Conservation (phyloP, 495 filamentous ascomycete species). For the Penicillium fimorum region DNA sequence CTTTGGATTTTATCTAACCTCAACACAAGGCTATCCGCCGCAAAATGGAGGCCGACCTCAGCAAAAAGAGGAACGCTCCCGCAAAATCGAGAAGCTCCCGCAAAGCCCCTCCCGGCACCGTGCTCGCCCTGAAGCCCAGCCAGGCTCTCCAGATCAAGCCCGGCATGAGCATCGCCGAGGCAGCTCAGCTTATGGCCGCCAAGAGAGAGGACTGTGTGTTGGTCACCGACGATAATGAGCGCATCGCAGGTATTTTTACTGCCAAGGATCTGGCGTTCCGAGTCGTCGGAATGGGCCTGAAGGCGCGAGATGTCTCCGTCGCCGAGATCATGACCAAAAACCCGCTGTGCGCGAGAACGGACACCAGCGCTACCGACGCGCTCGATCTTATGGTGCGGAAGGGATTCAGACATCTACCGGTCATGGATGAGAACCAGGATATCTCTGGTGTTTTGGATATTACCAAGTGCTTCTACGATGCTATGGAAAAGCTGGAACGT, state of each 20-base stretch:
- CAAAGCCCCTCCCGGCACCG: slow-evolving; percentile 93
- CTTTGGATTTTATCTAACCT: slow-evolving; percentile 1
- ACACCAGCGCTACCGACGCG: slow-evolving; percentile 97
- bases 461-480: slow-evolving; percentile 99
- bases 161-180: slow-evolving; percentile 87
- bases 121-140: slow-evolving; percentile 91
- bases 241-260: slow-evolving; percentile 97
- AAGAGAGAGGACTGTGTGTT: slow-evolving; percentile 99
- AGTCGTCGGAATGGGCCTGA: slow-evolving; percentile 90
- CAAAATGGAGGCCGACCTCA: slow-evolving; percentile 96
- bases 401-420: slow-evolving; percentile 94
- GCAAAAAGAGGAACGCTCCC: slow-evolving; percentile 85
- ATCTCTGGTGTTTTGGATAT: slow-evolving; percentile 98
- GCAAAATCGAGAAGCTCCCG: slow-evolving; percentile 75
- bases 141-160: slow-evolving; percentile 98
- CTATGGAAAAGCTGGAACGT: slow-evolving; percentile 98
- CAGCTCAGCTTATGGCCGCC: slow-evolving; percentile 97
- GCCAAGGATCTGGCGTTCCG: slow-evolving; percentile 98
- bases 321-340: slow-evolving; percentile 99
- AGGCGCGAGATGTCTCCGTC: slow-evolving; percentile 86
- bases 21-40: slow-evolving; percentile 79
- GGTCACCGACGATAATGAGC: slow-evolving; percentile 96
- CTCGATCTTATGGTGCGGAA: slow-evolving; percentile 97
- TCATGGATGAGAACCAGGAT: slow-evolving; percentile 99
- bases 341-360: slow-evolving; percentile 91